Evolutionary conservation across 371 early-diverging fungal species (phyloP), one percentile per base, ranked within the genome.

Genomic region (Mortierella sp.): DNA sequence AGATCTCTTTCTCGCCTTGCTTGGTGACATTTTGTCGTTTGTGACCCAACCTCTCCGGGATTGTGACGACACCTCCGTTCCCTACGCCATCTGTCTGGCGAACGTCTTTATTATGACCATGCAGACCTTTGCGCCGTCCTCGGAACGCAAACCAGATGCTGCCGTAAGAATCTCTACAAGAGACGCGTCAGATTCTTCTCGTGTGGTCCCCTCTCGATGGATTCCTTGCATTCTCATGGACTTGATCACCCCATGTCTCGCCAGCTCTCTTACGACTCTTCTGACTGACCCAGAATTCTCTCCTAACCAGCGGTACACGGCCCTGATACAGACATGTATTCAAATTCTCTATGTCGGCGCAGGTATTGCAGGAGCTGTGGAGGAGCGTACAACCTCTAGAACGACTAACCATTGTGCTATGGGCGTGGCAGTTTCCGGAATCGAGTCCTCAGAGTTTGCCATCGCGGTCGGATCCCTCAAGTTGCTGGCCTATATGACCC

Each of bases 271-370:
- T 11, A 46, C 28, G 5, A 30, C 53, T 9, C 44, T 23, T 27
- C 47, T 60, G 11, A 3, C 44, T 27, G 42, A 47, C 14, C 23
- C 23, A 7, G 32, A 19, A 27, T 17, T 37, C 26, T 5, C 30
- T 19, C 11, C 7, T 24, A 7, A 3, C 4, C 37, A 42, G 8
- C 15, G 17, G 2, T 41, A 37, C 21, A 24, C 37, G 3, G 39
- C 42, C 6, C 27, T 50, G 42, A 34, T 51, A 28, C 60, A 50
- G 28, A 39, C 50, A 11, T 51, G 42, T 28, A 24, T 60, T 31
- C 60, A 60, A 30, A 30, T 50, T n/a, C 26, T 60, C 8, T 60
- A 60, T 42, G 51, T 42, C 7, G 60, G 51, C 17, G 42, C 42
- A 8, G 51, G 50, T 42, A 30, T 31, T 3, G 32, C 42, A 12